Evolutionary conservation across 108 stramenopile species (phyloP).

Genomic region (Skeletonema costatum): DNA sequence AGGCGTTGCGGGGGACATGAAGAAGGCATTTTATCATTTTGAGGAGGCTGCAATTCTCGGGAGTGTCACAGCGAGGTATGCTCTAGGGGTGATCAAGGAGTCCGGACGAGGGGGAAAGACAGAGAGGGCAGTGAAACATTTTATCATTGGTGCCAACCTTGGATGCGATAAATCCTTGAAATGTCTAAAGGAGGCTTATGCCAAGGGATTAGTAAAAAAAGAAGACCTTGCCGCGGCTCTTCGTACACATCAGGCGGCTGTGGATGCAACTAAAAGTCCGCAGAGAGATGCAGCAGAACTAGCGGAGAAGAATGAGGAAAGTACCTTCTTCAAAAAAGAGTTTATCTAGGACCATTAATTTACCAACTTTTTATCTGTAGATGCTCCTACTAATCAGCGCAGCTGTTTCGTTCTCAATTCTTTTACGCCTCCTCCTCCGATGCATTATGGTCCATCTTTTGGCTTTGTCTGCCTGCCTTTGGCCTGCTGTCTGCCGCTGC

Average conservation of each 20-base stretch:
- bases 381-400: too few relatives aligned
- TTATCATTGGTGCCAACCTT: background rate
- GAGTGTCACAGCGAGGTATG: background rate
- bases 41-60: background rate
- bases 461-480: too few relatives aligned
- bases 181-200: background rate
- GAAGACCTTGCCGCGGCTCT: background rate
- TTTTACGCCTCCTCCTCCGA: too few relatives aligned
- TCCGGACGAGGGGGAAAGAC: background rate
- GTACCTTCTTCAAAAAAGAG: too few relatives aligned
- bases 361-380: too few relatives aligned
- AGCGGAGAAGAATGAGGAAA: too few relatives aligned
- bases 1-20: background rate
- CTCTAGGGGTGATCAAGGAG: background rate
- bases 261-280: background rate
- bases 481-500: too few relatives aligned
- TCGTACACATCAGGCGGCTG: slow-evolving; percentile 1
- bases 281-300: too few relatives aligned
- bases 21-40: background rate
- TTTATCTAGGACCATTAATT: too few relatives aligned
- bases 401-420: too few relatives aligned
- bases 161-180: background rate
- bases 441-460: too few relatives aligned
- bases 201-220: background rate
- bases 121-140: background rate